Evolutionary conservation across 129 eudicot species (phyloP), one percentile per base, ranked within the genome.

Genomic region (Flaveria trinervia): DNA sequence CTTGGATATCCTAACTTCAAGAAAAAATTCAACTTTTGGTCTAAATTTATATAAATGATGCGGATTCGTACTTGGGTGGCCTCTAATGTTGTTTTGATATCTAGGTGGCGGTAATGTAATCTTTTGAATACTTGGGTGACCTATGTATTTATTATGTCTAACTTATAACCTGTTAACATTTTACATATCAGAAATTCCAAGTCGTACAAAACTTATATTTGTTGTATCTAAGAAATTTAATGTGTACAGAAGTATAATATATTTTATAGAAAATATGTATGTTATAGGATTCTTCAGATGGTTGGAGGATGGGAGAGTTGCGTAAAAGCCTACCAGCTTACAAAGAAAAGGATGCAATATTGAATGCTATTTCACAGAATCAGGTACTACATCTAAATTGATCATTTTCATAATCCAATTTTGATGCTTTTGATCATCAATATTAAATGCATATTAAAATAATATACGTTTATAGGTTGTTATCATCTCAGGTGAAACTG

Each of bases 401-500:
- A 15, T 49, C 5, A 23, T 7, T 49, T 76, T 30, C 4, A 33
- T 48, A 13, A 51, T 13, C 28, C 28, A 10, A 11, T 45, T 49
- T 17, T 48, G 12, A 64, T 76, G 73, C 39, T 65, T 76, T 65
- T 71, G 30, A 30, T 33, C 66, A 72, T 9, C 54, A n/a, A 4
- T 33, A 22, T 13, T 60, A 6, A 33, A 43, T 41, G 18, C 45
- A 11, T 60, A 68, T 79, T 60, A 48, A 64, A 72, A 43, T 33
- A 30, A 67, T 11, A 25, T 77, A 23, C 72, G 36, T 68, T 55
- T 73, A 51, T 84, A 93, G 98, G 98, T 93, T 72, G 93, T 92
- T 70, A 82, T 95, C 79, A 86, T 95, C 86, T 95, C 99, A 71
- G 99, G 99, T 90, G 99, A 95, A 86, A 95, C 99, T 62, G 99